These are phyloP conservation scores for Coemansia sp. DNA, from an alignment of 192 early-diverging fungal genomes.

Conservation along the genomic window DNA sequence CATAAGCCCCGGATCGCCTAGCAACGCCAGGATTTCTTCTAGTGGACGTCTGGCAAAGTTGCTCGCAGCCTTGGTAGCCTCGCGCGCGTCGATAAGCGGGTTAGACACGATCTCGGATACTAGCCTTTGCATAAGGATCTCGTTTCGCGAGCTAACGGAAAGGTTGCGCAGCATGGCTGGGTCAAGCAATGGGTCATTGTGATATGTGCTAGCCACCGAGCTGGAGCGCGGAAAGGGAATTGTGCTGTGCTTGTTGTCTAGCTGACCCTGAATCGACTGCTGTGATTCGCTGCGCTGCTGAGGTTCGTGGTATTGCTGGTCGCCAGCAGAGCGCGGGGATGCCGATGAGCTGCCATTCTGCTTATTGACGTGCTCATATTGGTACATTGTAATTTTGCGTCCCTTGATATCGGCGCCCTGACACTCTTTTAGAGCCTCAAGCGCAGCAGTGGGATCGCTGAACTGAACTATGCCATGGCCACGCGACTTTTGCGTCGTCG, in stretches of 20 bases:
- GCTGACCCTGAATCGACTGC: not conserved
- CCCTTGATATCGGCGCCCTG: slow-evolving; percentile 54
- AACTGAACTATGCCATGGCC: slow-evolving; percentile 54
- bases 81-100: slow-evolving; percentile 33
- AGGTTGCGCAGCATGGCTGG: slow-evolving; percentile 35
- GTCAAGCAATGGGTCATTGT: slow-evolving; percentile 33
- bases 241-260: slow-evolving; percentile 1
- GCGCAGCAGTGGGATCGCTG: slow-evolving; percentile 41
- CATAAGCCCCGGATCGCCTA: slow-evolving; percentile 37
- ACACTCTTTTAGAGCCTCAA: slow-evolving; percentile 46
- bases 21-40: slow-evolving; percentile 44
- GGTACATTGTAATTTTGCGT: slow-evolving; percentile 51
- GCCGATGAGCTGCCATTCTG: not conserved
- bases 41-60: slow-evolving; percentile 29
- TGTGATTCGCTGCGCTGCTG: slow-evolving; percentile 5
- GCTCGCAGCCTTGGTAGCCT: slow-evolving; percentile 24
- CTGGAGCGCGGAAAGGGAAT: slow-evolving; percentile 28
- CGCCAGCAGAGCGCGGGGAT: not conserved
- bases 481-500: slow-evolving; percentile 40
- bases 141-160: slow-evolving; percentile 33
- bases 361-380: slow-evolving; percentile 53
- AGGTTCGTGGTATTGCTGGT: slow-evolving; percentile 1
- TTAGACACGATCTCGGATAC: slow-evolving; percentile 34
- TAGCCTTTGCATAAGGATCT: slow-evolving; percentile 47
- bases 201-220: slow-evolving; percentile 17